A percentile compares a stretch with the other conserved stretches of the same genome.
phyloP scores from a whole-genome alignment of 164 flowering plant genomes.

The Hamamelis virginiana region DNA sequence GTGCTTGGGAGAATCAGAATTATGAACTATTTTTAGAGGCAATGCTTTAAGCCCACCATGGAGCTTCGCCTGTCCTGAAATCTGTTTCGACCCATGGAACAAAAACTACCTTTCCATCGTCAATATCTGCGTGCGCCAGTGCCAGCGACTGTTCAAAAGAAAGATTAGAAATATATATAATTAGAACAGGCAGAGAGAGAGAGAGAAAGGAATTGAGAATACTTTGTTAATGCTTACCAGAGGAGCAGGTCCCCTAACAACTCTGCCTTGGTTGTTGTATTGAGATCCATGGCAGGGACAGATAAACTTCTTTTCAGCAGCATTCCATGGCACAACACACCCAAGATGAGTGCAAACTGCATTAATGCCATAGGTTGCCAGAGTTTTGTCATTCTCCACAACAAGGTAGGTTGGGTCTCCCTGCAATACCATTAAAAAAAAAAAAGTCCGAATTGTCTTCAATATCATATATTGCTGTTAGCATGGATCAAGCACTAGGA shows the following conservation, averaged over 20 bases:
- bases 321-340: conserved; percentile 88
- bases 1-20: too few species aligned
- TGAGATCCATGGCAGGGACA: conserved; percentile 98
- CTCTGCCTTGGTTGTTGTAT: conserved; percentile 86
- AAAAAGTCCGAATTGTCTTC: too few species aligned
- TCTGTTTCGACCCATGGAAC: conserved; percentile 96
- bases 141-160: conserved; percentile 69
- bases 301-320: conserved; percentile 79
- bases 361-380: conserved; percentile 88
- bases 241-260: conserved; percentile 95
- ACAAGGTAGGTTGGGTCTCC: conserved; percentile 96
- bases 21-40: too few species aligned
- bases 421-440: conserved; percentile 44
- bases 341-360: conserved; percentile 39
- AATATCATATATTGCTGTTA: too few species aligned
- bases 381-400: conserved; percentile 76
- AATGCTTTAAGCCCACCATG: conserved; percentile 78
- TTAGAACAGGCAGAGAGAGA: background rate
- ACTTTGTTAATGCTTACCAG: conserved; percentile 56
- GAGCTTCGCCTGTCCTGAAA: conserved; percentile 88
- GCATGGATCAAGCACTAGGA: too few species aligned
- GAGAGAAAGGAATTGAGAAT: background rate
- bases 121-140: conserved; percentile 76
- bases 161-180: background rate
- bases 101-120: conserved; percentile 83